Evolutionary conservation across 176 grass and related monocot genomes (phyloP), one percentile per base, ranked within the genome.

Genomic region (Poa pratensis): DNA sequence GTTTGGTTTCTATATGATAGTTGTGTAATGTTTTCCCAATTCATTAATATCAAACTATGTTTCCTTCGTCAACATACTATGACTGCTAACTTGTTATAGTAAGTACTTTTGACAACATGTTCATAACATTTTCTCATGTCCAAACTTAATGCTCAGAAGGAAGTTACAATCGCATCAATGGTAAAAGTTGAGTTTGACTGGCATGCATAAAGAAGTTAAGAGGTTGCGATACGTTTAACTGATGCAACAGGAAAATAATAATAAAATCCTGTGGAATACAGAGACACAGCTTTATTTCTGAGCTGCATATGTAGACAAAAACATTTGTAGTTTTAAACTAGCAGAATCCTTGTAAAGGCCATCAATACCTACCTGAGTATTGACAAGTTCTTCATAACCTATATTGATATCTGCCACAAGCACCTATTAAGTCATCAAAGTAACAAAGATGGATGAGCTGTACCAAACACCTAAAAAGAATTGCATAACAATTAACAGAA

Each of bases 331-430:
- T 7, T 27, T 35, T 15, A 78, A 77, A 62, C 27, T 39, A 78
- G 26, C 20, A 48, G 54, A 63, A 53, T 49, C 10, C 2, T 18
- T 8, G 9, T 79, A 51, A 27, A 19, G 62, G 43, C 14, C 20
- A 65, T 16, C 23, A 20, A 79, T 63, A 80, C 34, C 19, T 78
- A 98, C 96, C 93, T 98, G 96, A 91, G 83, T 92, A 83, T 98
- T 98, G 77, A 94, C 93, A 61, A 98, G 90, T 39, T 95, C 91
- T 90, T 98, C 96, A 73, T 98, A 98, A 66, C 96, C 96, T 77
- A 98, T 98, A 82, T 98, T 98, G 83, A 98, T 95, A 85, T 98
- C 96, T 77, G 96, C 88, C 28, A 94, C 96, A 89, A 98, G 96
- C 57, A 98, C 96, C 96, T 98, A 57, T 77, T 68, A 39, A 71